Evolutionary conservation across 805 yeast species (phyloP).

Genomic region (Metschnikowia cubensis): DNA sequence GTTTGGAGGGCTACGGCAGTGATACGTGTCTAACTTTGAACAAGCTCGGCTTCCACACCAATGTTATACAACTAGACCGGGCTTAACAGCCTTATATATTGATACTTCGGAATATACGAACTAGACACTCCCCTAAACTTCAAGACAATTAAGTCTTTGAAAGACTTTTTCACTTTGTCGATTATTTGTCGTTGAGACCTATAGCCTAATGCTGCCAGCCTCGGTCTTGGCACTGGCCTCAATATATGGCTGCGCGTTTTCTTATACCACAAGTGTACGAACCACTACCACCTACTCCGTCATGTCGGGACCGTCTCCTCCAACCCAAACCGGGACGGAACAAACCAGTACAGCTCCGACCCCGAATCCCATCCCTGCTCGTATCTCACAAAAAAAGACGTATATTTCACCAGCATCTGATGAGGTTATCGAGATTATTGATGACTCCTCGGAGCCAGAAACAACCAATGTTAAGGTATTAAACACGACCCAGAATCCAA

Average conservation of each 20-base stretch:
- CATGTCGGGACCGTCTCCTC: background rate
- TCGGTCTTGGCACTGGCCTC: too few species aligned
- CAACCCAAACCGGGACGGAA: background rate
- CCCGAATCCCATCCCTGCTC: slow-evolving; percentile 1
- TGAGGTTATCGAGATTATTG: background rate
- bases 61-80: slow-evolving; percentile 64
- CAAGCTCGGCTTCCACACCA: slow-evolving; percentile 67
- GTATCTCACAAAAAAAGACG: background rate
- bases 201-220: too few species aligned
- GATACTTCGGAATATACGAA: background rate
- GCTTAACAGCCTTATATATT: slow-evolving; percentile 39
- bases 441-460: background rate
- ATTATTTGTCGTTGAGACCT: too few species aligned
- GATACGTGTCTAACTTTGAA: slow-evolving; percentile 80
- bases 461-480: background rate
- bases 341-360: slow-evolving; percentile 5
- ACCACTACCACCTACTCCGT: background rate
- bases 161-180: too few species aligned
- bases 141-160: too few species aligned
- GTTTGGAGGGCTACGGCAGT: slow-evolving; percentile 87
- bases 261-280: background rate
- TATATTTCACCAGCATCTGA: background rate
- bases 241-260: background rate
- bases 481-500: background rate
- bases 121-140: background rate